Percentiles rank a stretch among this genome's conserved stretches.
Conservation (phyloP, 2,329 filamentous ascomycete genomes). For the Gremmenia infestans region DNA sequence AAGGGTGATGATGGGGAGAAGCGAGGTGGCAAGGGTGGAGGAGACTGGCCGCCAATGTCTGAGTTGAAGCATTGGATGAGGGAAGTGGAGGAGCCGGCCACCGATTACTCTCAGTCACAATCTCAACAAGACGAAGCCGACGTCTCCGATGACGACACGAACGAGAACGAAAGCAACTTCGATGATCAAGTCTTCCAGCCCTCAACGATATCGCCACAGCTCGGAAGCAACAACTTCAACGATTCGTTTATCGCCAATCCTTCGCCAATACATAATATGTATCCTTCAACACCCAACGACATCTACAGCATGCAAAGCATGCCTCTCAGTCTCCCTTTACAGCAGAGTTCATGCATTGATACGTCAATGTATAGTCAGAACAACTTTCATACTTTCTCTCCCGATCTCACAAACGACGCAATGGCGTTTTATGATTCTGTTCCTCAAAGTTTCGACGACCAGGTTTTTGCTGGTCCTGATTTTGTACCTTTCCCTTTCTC, state of each 20-base stretch:
- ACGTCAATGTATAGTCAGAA: conserved; percentile 1
- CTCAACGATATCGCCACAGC: background rate
- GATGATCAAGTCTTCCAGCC: background rate
- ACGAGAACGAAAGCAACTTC: background rate
- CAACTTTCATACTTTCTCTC: conserved; percentile 1
- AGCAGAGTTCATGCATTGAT: conserved; percentile 1
- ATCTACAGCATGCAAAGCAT: conserved; percentile 2
- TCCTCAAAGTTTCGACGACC: conserved; percentile 2
- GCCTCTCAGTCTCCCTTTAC: background rate
- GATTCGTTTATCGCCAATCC: background rate
- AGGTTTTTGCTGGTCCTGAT: background rate
- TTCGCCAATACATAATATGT: conserved; percentile 1
- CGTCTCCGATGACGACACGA: background rate
- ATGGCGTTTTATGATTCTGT: conserved; percentile 2
- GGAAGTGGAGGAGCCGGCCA: conserved; percentile 35
- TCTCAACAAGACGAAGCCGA: conserved; percentile 2
- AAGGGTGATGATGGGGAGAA: conserved; percentile 36
- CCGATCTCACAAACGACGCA: background rate
- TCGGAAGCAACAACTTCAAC: background rate
- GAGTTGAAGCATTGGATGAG: conserved; percentile 55
- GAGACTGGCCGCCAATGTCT: conserved; percentile 48
- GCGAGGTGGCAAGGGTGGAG: conserved; percentile 48
- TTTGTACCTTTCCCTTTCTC: background rate
- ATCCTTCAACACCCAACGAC: background rate
- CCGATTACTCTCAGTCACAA: background rate